phyloP scores from a whole-genome alignment of 495 filamentous ascomycete species.

The Xylaria flabelliformis region DNA sequence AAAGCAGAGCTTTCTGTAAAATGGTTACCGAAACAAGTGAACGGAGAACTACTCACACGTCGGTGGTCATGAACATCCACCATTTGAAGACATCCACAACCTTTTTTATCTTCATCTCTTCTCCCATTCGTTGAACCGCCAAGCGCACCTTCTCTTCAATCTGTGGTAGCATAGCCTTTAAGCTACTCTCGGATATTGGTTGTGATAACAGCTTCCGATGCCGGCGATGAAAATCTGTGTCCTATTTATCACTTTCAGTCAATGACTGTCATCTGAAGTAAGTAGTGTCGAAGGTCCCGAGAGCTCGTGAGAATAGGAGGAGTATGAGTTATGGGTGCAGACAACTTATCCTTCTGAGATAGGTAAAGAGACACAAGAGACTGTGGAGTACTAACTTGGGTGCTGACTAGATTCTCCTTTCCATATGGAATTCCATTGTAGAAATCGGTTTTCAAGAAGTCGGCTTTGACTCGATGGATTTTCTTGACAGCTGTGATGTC shows the following conservation, averaged over 20 bases:
- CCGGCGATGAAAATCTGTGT: conserved; percentile 32
- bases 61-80: conserved; percentile 63
- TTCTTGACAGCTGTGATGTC: conserved; percentile 45
- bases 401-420: conserved; percentile 32
- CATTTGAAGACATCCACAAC: conserved; percentile 59
- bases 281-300: neutral
- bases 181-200: conserved; percentile 34
- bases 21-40: neutral
- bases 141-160: conserved; percentile 37
- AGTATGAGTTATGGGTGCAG: neutral
- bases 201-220: conserved; percentile 35
- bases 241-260: neutral
- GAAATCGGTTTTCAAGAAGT: conserved; percentile 34
- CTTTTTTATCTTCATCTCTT: conserved; percentile 36
- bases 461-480: conserved; percentile 48
- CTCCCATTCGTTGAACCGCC: conserved; percentile 33
- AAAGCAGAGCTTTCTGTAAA: neutral
- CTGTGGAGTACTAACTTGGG: conserved; percentile 1
- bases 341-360: neutral
- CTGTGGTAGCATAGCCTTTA: conserved; percentile 25
- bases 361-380: neutral
- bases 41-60: conserved; percentile 41
- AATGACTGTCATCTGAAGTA: neutral
- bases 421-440: conserved; percentile 26
- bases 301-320: neutral